These are phyloP conservation scores for Colletotrichum destructivum DNA, from an alignment of 2,329 filamentous ascomycete genomes.

Conservation along the genomic window DNA sequence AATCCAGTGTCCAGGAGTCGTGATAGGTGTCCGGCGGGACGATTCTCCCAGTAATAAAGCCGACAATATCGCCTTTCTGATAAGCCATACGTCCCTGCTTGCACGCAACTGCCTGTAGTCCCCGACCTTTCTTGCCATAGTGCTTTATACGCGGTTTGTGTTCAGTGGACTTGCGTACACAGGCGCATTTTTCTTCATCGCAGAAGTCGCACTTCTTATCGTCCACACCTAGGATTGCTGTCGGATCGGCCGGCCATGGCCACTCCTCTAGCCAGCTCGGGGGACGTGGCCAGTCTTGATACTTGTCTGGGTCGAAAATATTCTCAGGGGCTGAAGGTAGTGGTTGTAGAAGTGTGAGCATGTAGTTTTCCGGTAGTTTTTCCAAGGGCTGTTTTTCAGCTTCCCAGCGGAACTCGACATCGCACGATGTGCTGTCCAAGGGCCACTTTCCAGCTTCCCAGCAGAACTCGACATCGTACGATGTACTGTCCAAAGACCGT, in stretches of 20 bases:
- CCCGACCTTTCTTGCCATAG: slow-evolving; percentile 6
- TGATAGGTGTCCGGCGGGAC: neutral
- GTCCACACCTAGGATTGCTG: neutral
- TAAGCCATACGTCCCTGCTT: slow-evolving; percentile 3
- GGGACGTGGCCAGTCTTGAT: neutral
- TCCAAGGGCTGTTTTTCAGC: neutral
- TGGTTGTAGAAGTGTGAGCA: neutral
- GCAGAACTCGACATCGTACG: too few species aligned
- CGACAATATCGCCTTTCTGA: slow-evolving; percentile 1
- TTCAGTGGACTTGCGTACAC: neutral
- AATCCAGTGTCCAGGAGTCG: slow-evolving; percentile 8
- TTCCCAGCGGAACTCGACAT: neutral
- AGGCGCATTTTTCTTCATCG: slow-evolving; percentile 7
- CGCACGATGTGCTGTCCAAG: too few species aligned
- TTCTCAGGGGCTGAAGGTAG: neutral
- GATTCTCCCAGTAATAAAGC: slow-evolving; percentile 1
- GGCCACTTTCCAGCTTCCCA: too few species aligned
- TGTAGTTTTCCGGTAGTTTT: neutral
- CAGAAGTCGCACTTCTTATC: slow-evolving; percentile 20
- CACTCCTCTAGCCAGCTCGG: too few species aligned
- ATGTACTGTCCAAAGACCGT: neutral
- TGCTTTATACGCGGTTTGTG: slow-evolving; percentile 6
- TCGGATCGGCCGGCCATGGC: slow-evolving; percentile 13
- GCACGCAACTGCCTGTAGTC: slow-evolving; percentile 20
- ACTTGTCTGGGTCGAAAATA: neutral